Conservation (phyloP, 495 filamentous ascomycete genomes). For the Evansstolkia leycettana region DNA sequence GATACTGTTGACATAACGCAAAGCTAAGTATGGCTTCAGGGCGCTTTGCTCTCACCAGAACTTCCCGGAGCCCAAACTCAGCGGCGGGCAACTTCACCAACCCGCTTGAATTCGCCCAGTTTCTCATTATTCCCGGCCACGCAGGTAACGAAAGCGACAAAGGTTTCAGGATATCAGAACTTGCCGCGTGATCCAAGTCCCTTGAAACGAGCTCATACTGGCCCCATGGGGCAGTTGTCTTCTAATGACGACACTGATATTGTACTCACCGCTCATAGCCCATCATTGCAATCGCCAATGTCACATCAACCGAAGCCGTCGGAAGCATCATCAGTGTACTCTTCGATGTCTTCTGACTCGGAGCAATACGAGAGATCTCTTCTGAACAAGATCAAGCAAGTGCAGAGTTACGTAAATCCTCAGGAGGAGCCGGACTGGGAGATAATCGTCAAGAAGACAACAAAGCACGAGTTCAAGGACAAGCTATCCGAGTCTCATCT, state of each 20-base stretch:
- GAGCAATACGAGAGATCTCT: conserved; percentile 9
- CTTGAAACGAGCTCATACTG: conserved; percentile 47
- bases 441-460: conserved; percentile 9
- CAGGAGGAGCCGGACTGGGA: conserved; percentile 13
- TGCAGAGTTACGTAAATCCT: conserved; percentile 6
- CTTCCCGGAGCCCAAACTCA: conserved; percentile 12
- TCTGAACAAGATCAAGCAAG: conserved; percentile 8
- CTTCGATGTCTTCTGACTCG: conserved; percentile 8
- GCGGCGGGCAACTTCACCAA: conserved; percentile 48
- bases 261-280: conserved; percentile 4
- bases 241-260: conserved; percentile 5
- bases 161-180: conserved; percentile 21
- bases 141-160: conserved; percentile 26
- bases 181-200: conserved; percentile 28
- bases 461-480: neutral
- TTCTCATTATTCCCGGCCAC: conserved; percentile 54
- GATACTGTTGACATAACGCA: too few relatives aligned
- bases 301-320: conserved; percentile 8
- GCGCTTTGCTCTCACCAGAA: conserved; percentile 1
- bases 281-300: neutral
- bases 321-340: conserved; percentile 11
- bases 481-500: conserved; percentile 2
- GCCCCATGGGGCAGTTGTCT: conserved; percentile 20
- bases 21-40: neutral
- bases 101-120: conserved; percentile 41